Percentiles rank a stretch among this genome's conserved stretches.
phyloP scores from a whole-genome alignment of 192 early-diverging fungal species.

The Coemansia sp. region DNA sequence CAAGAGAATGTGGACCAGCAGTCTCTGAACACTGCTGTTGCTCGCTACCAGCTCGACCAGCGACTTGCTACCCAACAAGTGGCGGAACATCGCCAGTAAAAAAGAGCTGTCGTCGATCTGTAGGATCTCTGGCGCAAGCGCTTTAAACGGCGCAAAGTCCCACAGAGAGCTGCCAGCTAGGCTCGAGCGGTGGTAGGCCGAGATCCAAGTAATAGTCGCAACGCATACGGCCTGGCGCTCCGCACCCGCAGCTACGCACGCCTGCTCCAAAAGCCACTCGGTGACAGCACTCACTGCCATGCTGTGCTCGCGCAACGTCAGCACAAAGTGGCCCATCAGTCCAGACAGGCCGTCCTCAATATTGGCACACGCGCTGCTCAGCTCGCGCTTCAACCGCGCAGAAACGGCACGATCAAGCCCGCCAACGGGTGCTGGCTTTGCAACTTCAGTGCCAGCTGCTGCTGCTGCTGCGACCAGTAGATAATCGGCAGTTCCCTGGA shows the following conservation, averaged over 20 bases:
- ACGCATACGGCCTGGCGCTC: slow-evolving; percentile 20
- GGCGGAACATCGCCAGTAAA: slow-evolving; percentile 32
- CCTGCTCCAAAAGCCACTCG: slow-evolving; percentile 29
- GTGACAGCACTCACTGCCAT: slow-evolving; percentile 5
- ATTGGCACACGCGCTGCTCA: slow-evolving; percentile 14
- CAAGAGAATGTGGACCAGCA: slow-evolving; percentile 33
- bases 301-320: not conserved
- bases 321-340: slow-evolving; percentile 12
- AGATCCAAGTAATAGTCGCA: slow-evolving; percentile 37
- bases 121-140: slow-evolving; percentile 30
- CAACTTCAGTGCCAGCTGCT: not conserved
- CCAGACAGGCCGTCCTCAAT: slow-evolving; percentile 18
- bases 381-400: not conserved
- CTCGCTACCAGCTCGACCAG: slow-evolving; percentile 13
- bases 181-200: slow-evolving; percentile 15
- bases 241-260: not conserved
- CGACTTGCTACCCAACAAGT: slow-evolving; percentile 22
- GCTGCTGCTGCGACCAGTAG: not conserved
- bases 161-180: slow-evolving; percentile 28
- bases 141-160: slow-evolving; percentile 16
- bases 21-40: slow-evolving; percentile 15
- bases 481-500: slow-evolving; percentile 3
- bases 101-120: slow-evolving; percentile 42
- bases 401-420: slow-evolving; percentile 2
- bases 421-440: not conserved